A percentile compares a stretch with the other conserved stretches of the same genome.
phyloP scores from a whole-genome alignment of 768 basidiomycete genomes.

The Imleria badia region DNA sequence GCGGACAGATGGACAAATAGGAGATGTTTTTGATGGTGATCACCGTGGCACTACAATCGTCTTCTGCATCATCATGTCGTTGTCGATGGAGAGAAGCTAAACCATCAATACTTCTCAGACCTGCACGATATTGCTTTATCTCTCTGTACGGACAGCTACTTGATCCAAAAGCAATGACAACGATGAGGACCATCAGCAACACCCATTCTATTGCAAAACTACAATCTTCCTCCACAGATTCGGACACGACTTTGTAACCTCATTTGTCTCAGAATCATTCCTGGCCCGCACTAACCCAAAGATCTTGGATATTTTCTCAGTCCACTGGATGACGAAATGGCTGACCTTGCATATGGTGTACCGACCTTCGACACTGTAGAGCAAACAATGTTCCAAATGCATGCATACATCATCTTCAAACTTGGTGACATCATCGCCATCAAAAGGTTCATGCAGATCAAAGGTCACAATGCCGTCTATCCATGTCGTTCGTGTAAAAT shows the following conservation, averaged over 20 bases:
- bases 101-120: background rate
- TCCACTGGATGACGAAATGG: background rate
- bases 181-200: too few species aligned
- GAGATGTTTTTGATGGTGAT: background rate
- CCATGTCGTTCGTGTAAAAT: slow-evolving; percentile 28
- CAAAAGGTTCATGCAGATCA: slow-evolving; percentile 32
- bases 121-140: background rate
- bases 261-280: background rate
- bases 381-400: background rate
- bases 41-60: background rate
- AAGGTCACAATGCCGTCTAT: slow-evolving; percentile 36
- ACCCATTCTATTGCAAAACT: background rate
- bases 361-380: background rate
- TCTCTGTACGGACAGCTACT: background rate
- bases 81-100: background rate
- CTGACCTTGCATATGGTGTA: background rate
- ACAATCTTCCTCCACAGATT: background rate
- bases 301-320: background rate
- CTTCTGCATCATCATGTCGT: background rate
- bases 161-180: too few species aligned
- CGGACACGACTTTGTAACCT: background rate
- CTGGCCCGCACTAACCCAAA: background rate
- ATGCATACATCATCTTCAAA: slow-evolving; percentile 19
- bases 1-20: too few species aligned
- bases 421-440: slow-evolving; percentile 39